Base-by-base conservation (phyloP, 805 yeast genomes). In the Cyberlindnera samutprakarnensis region DNA sequence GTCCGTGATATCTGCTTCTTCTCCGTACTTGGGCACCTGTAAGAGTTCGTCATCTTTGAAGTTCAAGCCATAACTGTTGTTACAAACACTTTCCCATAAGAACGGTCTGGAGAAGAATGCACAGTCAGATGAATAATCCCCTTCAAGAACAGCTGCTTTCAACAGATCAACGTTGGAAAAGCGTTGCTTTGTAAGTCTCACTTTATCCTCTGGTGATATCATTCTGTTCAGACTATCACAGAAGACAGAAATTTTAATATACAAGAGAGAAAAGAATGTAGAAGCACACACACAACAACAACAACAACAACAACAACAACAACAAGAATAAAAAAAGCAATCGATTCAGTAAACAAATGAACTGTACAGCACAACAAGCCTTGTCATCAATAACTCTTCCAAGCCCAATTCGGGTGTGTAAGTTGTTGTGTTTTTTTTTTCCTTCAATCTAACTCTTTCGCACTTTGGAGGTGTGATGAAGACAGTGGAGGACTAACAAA, bases 41-140 rank as follows among this genome's bases (percentile, higher is more conserved):
- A 27, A 20, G 21, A 49, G 25, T 18, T 47, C 54, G 17, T 41
- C 43, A 7, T 44, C 37, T 6, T 17, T 18, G 26, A 44, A 40
- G n/a, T 38, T 43, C 4, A 43, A 22, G 14, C 34, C 32, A 22
- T 43, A 47, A 1, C 47, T 28, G 35, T 47, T 46, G 28, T 41
- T 21, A 26, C 51, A 48, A 3, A 49, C 47, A 4, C 43, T 30
- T 18, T 36, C 37, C 53, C 51, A 50, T 3, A 46, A 31, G 15
- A 42, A 41, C 6, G 44, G 37, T 16, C 52, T 32, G 5, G 44
- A 37, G 41, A 44, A 49, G 27, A 24, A 41, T 4, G 43, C 35
- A 6, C 31, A 16, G 6, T 33, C 39, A 23, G 26, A 26, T 28
- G 41, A 37, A 23, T 49, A 49, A 24, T 42, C 37, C 14, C 50